Evolutionary conservation across 2,329 filamentous ascomycete species (phyloP), one percentile per base, ranked within the genome.

Genomic region (Xylariaceae sp.): DNA sequence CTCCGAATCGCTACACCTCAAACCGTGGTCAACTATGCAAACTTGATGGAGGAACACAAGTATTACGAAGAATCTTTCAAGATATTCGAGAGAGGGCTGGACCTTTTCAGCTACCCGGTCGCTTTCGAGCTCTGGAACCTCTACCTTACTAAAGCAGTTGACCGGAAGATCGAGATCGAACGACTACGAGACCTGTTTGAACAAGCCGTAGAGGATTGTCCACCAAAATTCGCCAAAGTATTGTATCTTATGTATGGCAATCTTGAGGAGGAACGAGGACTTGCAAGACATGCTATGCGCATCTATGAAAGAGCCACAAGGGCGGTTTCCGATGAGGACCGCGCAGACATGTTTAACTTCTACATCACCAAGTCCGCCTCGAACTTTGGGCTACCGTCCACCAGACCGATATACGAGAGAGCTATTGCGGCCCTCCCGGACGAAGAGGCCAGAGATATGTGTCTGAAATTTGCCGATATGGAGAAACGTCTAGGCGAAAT

Each of bases 11-110:
- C 95, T 18, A 99, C 94, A 5, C 94, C 95, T 1, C 94, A 99
- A 71, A 99, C 94, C 0, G 92, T 99, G 11, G 94, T 97, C 77
- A 99, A 99, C 75, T 99, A 96, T 67, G 93, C 94, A 68, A 97
- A 96, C 69, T 79, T 99, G 3, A 76, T 99, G 53, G 94, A 97
- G 71, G 94, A 97, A 69, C 84, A 96, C 74, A 87, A 91, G 55
- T 99, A 97, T 73, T 96, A 88, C 67, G 94, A 99, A 71, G 94
- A 99, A 66, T 95, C 89, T 2, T 99, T 97, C 85, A 97, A 97
- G 75, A 81, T 97, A 40, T 99, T 96, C 71, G 94, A 99, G 74
- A 86, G 94, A 56, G 94, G 94, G 2, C 80, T 99, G 30, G 94
- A 99, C 72, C 86, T 99, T n/a, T 99, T 99, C 80, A 96, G 87